Base-by-base conservation (phyloP, 192 early-diverging fungal species). In the Entomortierella parvispora region DNA sequence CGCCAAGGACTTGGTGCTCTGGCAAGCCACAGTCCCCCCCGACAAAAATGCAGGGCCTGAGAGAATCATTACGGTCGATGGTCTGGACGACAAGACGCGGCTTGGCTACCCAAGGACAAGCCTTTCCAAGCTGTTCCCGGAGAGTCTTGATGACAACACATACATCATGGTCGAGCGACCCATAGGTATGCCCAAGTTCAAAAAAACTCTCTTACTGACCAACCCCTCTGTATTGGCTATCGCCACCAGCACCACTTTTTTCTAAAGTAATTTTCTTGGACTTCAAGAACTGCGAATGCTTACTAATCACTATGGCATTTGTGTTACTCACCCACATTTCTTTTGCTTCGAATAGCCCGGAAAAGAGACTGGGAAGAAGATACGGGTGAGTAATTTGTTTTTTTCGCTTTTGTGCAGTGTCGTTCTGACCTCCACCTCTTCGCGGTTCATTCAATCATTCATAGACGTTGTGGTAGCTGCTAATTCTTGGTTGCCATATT, bases 361-460 rank as follows among this genome's bases (percentile, higher is more conserved):
- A 65, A 65, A 55, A 55, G 52, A 55, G 63, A 65, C 18, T 23
- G 29, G 22, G 29, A 65, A 31, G 52, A 65, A 28, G 63, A 46
- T 43, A 42, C 14, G 20, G 42, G 63, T 46, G 63, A 65, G 42
- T 65, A 43, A 20, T 55, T 37, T 63, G 34, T 63, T 22, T 58
- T 11, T 12, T n/a, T n/a, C n/a, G n/a, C 48, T 31, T 50, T n/a
- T 25, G 31, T 50, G 45, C 0, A 49, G 23, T 47, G 17, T 29
- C 32, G 6, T 28, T 37, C 40, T 37, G 25, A 31, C 17, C 26
- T 23, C 12, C 23, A 11, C 26, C 23, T 22, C 25, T 15, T 65
- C 15, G 34, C 28, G 7, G 12, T 45, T 28, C 28, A 53, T 45
- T 25, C 20, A 44, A n/a, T 54, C 51, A 29, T 53, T 45, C 51